Percentiles rank a stretch among this genome's conserved stretches.
These are phyloP conservation scores for Didymella segeticola DNA, from an alignment of 2,329 filamentous ascomycete species.

Conservation along the genomic window DNA sequence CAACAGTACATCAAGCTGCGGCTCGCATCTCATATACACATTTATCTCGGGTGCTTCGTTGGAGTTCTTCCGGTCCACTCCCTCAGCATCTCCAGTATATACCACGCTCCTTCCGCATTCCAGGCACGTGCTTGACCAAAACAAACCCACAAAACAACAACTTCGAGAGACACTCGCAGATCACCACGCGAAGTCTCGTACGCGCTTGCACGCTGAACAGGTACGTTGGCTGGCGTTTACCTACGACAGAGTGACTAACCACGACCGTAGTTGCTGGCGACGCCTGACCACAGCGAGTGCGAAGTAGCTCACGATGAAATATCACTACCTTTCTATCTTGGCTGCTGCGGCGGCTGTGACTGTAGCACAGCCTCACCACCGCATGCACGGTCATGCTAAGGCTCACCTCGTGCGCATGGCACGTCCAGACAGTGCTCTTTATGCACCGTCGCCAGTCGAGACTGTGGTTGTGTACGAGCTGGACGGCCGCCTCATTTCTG, in stretches of 20 bases:
- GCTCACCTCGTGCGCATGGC: slow-evolving; percentile 55
- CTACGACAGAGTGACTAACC: slow-evolving; percentile 16
- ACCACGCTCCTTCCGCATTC: slow-evolving; percentile 31
- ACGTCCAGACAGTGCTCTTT: slow-evolving; percentile 55
- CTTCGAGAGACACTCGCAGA: slow-evolving; percentile 1
- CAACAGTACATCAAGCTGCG: slow-evolving; percentile 16
- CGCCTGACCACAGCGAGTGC: neutral
- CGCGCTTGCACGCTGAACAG: slow-evolving; percentile 4
- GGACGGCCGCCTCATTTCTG: slow-evolving; percentile 66
- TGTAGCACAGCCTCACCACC: slow-evolving; percentile 65
- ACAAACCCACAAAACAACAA: slow-evolving; percentile 12
- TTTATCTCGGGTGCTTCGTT: slow-evolving; percentile 29
- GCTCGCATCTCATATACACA: slow-evolving; percentile 10
- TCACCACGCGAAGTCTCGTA: slow-evolving; percentile 10
- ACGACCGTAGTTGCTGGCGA: slow-evolving; percentile 7
- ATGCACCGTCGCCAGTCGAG: slow-evolving; percentile 62
- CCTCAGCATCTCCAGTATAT: slow-evolving; percentile 35
- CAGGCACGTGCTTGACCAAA: slow-evolving; percentile 18
- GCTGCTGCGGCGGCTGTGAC: slow-evolving; percentile 55
- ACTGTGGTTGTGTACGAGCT: slow-evolving; percentile 76
- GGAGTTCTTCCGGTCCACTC: slow-evolving; percentile 46
- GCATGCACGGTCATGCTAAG: slow-evolving; percentile 62
- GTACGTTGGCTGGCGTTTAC: slow-evolving; percentile 10
- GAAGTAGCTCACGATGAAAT: slow-evolving; percentile 42
- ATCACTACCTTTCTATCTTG: slow-evolving; percentile 42